Base-by-base conservation (phyloP, 2,329 filamentous ascomycete genomes). In the Pseudofabraea citricarpa region DNA sequence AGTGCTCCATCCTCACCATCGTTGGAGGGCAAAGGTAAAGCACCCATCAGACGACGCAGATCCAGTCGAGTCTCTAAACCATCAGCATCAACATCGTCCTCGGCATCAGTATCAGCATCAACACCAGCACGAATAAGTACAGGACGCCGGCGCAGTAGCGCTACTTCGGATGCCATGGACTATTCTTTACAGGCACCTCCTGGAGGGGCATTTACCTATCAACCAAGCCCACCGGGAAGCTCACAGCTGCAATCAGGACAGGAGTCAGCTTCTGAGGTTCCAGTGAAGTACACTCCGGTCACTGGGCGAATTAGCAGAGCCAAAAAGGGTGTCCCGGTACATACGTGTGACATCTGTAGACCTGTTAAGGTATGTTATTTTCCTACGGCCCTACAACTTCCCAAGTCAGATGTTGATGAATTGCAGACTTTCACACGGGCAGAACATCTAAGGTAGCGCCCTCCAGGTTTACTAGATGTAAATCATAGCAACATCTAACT, bases 381-480 rank as follows among this genome's bases (percentile, higher is more conserved):
- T 19, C 24, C 18, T n/a, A 16, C 19, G 18, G 40, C 21, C 27
- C 6, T 9, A 6, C 1, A 27, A 8, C 20, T 18, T 15, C 29
- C 6, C 6, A 15, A 33, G 23, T 20, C 26, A 36, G 31, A 21
- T 49, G 39, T 48, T 60, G 29, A 55, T 43, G 16, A 33, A 19
- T 23, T 32, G 13, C 43, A 81, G 78, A 81, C 74, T 2, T 82
- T 82, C 49, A 81, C 77, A 10, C 68, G 79, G 55, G 79, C 78
- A 22, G 78, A 82, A 55, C 79, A 82, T 61, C 62, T 82, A 32
- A 75, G 76, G 77, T 81, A 52, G 60, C 58, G 51, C 8, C 19
- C 18, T 24, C 19, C 35, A n/a, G n/a, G n/a, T n/a, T n/a, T n/a
- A n/a, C n/a, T n/a, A n/a, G n/a, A n/a, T n/a, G n/a, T n/a, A n/a